Evolutionary conservation across 768 basidiomycete genomes (phyloP).

Genomic region (Erythrobasidium yunnanense): DNA sequence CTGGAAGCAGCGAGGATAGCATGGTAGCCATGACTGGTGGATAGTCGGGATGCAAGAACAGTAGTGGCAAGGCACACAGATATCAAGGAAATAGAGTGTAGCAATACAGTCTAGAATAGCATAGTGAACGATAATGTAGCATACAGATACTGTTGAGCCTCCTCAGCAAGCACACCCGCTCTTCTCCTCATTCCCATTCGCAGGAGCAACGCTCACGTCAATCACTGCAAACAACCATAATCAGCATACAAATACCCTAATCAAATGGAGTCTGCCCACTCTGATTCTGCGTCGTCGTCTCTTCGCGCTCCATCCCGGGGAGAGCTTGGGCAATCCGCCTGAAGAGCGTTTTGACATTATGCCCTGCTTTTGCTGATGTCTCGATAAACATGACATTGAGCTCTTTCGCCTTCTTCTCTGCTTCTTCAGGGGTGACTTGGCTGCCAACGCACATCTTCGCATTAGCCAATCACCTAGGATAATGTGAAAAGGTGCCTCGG

Average conservation of each 20-base stretch:
- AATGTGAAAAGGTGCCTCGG: no score
- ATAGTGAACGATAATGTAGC: not conserved
- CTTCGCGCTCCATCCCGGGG: slow-evolving; percentile 69
- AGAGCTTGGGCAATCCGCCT: slow-evolving; percentile 98
- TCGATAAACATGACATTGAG: slow-evolving; percentile 98
- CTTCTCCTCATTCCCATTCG: slow-evolving; percentile 32
- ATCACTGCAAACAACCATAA: slow-evolving; percentile 33
- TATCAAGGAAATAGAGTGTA: not conserved
- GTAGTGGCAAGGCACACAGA: not conserved
- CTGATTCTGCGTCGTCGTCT: slow-evolving; percentile 51
- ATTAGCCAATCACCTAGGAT: no score
- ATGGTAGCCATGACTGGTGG: slow-evolving; percentile 11
- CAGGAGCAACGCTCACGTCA: slow-evolving; percentile 36
- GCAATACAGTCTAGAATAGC: no score
- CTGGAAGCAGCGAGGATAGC: slow-evolving; percentile 26
- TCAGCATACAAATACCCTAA: not conserved
- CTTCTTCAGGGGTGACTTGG: slow-evolving; percentile 97
- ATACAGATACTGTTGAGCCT: not conserved
- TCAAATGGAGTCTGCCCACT: slow-evolving; percentile 39
- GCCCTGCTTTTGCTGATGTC: slow-evolving; percentile 96
- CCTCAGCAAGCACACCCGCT: slow-evolving; percentile 36
- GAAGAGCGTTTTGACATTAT: slow-evolving; percentile 97
- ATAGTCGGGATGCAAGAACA: not conserved
- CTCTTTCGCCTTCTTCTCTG: slow-evolving; percentile 78
- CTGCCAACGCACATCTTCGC: slow-evolving; percentile 51